These are phyloP conservation scores for Fraxinus dipetala DNA, from an alignment of 305 asterid species.

Conservation along the genomic window DNA sequence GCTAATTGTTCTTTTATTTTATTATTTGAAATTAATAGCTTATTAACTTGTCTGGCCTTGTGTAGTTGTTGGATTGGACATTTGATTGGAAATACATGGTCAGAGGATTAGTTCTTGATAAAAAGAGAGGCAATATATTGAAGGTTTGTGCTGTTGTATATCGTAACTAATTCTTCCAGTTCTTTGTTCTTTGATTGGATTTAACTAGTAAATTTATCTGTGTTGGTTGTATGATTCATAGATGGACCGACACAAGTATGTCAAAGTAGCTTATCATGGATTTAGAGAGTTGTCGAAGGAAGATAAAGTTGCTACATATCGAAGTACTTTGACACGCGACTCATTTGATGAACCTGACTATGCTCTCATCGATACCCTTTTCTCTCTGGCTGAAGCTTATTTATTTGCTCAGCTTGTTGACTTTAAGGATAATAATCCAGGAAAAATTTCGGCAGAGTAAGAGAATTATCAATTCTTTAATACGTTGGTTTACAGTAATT, in stretches of 20 bases:
- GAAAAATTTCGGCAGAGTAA: conserved; percentile 47
- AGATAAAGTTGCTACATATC: conserved; percentile 44
- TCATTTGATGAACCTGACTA: conserved; percentile 51
- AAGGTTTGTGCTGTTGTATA: conserved; percentile 32
- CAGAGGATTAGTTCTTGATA: conserved; percentile 54
- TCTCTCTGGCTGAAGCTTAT: conserved; percentile 51
- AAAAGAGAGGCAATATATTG: conserved; percentile 51
- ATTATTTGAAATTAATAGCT: neutral
- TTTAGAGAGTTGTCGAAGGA: conserved; percentile 45
- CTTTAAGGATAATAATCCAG: conserved; percentile 52
- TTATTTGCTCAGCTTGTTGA: conserved; percentile 53
- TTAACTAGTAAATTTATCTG: neutral
- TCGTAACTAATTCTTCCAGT: neutral
- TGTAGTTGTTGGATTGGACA: conserved; percentile 43
- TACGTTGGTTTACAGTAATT: neutral
- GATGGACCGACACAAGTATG: conserved; percentile 59
- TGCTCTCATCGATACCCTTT: conserved; percentile 48
- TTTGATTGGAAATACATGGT: conserved; percentile 55
- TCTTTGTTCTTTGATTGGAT: neutral
- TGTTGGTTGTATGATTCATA: neutral
- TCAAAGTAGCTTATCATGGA: conserved; percentile 57
- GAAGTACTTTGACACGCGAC: conserved; percentile 39
- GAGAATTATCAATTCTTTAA: conserved; percentile 18
- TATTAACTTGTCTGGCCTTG: conserved; percentile 10
- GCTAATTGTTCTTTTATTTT: neutral